phyloP scores from a whole-genome alignment of 169 alveolate species.

The Cyclospora cayetanensis region DNA sequence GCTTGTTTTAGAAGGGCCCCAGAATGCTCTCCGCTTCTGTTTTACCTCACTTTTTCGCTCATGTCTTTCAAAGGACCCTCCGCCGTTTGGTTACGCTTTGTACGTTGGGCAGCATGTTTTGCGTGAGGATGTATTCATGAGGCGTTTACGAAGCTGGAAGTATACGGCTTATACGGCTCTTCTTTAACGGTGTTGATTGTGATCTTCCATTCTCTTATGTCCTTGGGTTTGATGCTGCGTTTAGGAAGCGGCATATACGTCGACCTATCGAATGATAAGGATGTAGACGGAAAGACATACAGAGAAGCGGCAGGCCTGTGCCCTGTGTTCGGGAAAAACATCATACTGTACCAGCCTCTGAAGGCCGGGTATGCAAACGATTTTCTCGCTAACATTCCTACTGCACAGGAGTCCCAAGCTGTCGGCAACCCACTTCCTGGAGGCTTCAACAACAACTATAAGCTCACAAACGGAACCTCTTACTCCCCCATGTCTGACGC shows the following conservation, averaged over 20 bases:
- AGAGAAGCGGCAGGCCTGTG: conserved; percentile 48
- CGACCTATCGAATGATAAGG: conserved; percentile 31
- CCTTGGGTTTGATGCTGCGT: neutral
- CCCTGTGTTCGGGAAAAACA: conserved; percentile 53
- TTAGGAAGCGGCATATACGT: conserved; percentile 39
- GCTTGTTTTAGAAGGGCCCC: no score
- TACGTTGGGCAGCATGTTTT: no score
- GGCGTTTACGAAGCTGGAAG: no score
- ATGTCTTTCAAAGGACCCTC: no score
- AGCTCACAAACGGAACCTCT: neutral
- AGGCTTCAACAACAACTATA: conserved; percentile 33
- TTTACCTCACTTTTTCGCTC: no score
- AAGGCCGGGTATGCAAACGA: conserved; percentile 4
- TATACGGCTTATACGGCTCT: no score
- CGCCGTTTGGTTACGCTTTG: no score
- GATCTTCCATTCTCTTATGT: no score
- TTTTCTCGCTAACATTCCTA: conserved; percentile 28
- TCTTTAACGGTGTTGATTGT: no score
- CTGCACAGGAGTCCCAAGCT: neutral
- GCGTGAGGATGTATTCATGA: no score
- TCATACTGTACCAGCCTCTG: neutral
- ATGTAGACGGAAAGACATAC: conserved; percentile 38
- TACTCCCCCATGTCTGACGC: conserved; percentile 4
- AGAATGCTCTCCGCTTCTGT: no score
- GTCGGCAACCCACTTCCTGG: conserved; percentile 62